phyloP scores from a whole-genome alignment of 352 stramenopile species.

The Pythium folliculosum region DNA sequence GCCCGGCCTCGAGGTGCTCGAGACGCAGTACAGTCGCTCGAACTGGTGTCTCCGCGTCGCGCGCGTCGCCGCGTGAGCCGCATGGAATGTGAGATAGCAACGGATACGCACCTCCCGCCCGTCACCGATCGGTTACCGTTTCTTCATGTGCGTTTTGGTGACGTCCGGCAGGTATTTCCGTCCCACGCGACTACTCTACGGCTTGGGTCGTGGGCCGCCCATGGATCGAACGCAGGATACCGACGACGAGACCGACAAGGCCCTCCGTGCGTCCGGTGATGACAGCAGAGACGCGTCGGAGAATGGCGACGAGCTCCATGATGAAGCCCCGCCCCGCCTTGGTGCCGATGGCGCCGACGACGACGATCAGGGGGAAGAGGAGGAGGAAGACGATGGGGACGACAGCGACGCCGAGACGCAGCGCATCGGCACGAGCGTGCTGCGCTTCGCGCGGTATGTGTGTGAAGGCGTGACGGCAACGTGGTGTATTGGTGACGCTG shows the following conservation, averaged over 20 bases:
- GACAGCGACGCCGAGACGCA: slow-evolving; percentile 22
- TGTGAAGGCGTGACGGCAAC: neutral
- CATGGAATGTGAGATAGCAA: neutral
- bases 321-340: neutral
- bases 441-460: slow-evolving; percentile 32
- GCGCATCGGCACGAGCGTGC: slow-evolving; percentile 30
- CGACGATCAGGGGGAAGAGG: neutral
- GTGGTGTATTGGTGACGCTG: neutral
- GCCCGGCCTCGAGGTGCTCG: slow-evolving; percentile 51
- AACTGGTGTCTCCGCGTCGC: slow-evolving; percentile 75
- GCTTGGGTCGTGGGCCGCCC: too few species aligned
- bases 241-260: too few species aligned
- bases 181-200: neutral
- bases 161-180: neutral
- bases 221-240: slow-evolving; percentile 1
- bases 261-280: too few species aligned
- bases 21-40: slow-evolving; percentile 73
- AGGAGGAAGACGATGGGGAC: slow-evolving; percentile 12
- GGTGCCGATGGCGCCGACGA: neutral
- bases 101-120: neutral
- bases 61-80: slow-evolving; percentile 28
- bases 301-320: neutral
- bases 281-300: neutral
- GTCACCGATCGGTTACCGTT: neutral
- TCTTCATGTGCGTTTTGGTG: neutral